Evolutionary conservation across 768 basidiomycete genomes (phyloP), one percentile per base, ranked within the genome.

Genomic region (Boletus huronensis): DNA sequence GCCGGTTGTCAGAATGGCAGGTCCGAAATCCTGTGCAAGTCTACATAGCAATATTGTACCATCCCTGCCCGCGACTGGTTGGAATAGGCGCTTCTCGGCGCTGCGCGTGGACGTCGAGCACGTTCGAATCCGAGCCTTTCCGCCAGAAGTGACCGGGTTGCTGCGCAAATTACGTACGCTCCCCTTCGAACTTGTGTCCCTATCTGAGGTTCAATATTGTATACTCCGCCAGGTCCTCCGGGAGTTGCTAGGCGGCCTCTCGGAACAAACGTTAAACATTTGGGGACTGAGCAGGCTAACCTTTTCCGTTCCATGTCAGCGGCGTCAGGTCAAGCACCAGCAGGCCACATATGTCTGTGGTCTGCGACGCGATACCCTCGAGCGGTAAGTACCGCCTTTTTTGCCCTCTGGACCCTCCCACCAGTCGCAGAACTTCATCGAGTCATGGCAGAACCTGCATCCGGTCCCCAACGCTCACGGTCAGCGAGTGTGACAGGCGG

Each of bases 401-500:
- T 72, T 17, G 63, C 59, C 50, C 65, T 69, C 35, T 63, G 62
- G 52, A 50, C 48, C 23, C 60, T 59, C 23, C 66, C 60, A 25
- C 74, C 75, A n/a, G 44, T 32, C 50, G 19, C 57, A 55, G 54
- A 51, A 14, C 44, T 50, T 56, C 53, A 34, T 69, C 72, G 29
- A 52, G 17, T 8, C 52, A 59, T 59, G 62, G 48, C 52, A 73
- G 72, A 72, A 32, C 64, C 74, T 29, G 59, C 66, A 4, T 69
- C 75, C 6, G 74, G 67, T 14, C 70, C 72, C 23, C 69, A 74
- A 17, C 72, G 75, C 55, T 68, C 71, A 31, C 60, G 64, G 49
- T 69, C 70, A n/a, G 53, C 64, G 14, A 66, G 73, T 17, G 41
- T 45, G 10, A 40, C 54, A 16, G 36, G 36, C 38, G 74, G 46